A percentile compares a stretch with the other conserved stretches of the same genome.
phyloP scores from a whole-genome alignment of 208 protist species.

The Zelonia costaricensis region DNA sequence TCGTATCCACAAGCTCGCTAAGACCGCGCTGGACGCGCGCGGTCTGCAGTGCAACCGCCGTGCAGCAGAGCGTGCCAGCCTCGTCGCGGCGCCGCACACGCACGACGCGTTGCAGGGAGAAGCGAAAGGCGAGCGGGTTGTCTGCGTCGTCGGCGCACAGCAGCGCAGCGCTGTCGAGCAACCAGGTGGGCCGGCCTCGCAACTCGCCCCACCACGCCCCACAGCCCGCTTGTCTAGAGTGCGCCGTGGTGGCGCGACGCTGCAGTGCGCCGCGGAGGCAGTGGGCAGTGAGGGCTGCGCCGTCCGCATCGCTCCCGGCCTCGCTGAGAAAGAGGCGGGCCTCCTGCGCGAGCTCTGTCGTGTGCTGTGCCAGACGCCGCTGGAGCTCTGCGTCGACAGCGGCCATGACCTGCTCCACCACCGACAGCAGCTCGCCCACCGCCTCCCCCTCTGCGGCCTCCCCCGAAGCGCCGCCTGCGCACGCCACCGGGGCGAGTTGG shows the following conservation, averaged over 20 bases:
- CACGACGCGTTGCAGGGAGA: neutral
- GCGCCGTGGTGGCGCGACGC: neutral
- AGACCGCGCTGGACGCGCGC: too few species aligned
- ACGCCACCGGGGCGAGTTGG: neutral
- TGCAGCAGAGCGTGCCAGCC: too few species aligned
- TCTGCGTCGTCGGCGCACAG: neutral
- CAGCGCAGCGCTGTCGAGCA: too few species aligned
- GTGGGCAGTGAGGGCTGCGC: neutral
- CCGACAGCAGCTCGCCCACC: constrained; percentile 6
- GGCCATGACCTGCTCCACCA: neutral
- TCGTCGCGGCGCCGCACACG: too few species aligned
- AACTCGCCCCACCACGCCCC: constrained; percentile 8
- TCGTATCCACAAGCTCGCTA: too few species aligned
- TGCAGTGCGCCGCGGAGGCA: neutral
- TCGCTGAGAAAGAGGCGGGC: constrained; percentile 1
- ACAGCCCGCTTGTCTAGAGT: neutral
- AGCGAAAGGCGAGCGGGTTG: neutral
- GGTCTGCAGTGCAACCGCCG: too few species aligned
- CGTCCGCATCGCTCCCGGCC: constrained; percentile 2
- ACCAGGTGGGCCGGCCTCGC: neutral
- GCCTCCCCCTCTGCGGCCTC: neutral
- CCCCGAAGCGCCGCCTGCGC: too few species aligned
- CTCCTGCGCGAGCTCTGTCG: neutral
- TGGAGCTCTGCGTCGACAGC: constrained; percentile 4
- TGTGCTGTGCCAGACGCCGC: neutral